Percentiles rank a stretch among this genome's conserved stretches.
phyloP scores from a whole-genome alignment of 352 stramenopile species.

The Phytophthora melonis region DNA sequence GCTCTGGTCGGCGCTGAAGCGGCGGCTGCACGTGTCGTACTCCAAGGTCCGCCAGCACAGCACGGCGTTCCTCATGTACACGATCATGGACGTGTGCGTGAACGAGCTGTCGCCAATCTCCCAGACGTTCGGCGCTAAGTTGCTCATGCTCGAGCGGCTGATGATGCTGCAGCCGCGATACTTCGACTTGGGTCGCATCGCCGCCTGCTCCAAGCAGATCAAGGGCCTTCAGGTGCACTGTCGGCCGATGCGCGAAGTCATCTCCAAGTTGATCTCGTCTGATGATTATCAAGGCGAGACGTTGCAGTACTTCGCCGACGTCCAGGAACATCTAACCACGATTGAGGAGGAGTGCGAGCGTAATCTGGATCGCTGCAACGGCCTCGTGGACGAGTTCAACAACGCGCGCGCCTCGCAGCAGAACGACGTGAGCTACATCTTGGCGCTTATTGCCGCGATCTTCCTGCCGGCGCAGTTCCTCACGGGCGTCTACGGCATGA shows the following conservation, averaged over 20 bases:
- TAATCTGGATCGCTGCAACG: constrained; percentile 70
- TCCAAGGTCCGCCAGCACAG: constrained; percentile 83
- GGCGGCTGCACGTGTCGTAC: constrained; percentile 73
- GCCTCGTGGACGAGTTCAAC: constrained; percentile 72
- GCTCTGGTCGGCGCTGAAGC: constrained; percentile 62
- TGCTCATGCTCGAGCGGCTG: constrained; percentile 71
- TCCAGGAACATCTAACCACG: constrained; percentile 81
- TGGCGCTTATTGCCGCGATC: constrained; percentile 80
- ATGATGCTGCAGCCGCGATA: constrained; percentile 52
- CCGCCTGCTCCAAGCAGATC: constrained; percentile 66
- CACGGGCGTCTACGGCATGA: constrained; percentile 89
- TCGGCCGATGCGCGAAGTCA: constrained; percentile 67
- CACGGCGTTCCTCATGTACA: constrained; percentile 72
- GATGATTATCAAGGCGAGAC: constrained; percentile 76
- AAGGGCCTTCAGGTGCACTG: constrained; percentile 74
- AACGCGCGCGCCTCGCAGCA: constrained; percentile 66
- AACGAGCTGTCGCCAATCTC: constrained; percentile 79
- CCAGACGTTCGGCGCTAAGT: constrained; percentile 68
- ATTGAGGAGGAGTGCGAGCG: constrained; percentile 81
- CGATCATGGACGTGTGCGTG: constrained; percentile 80
- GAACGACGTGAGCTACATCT: constrained; percentile 76
- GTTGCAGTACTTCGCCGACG: constrained; percentile 77
- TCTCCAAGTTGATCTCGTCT: constrained; percentile 66
- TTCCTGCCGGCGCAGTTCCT: constrained; percentile 87
- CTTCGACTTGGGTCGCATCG: constrained; percentile 64